Base-by-base conservation (phyloP, 2,329 filamentous ascomycete genomes). In the Ophiocordyceps camponoti-rufipedis region DNA sequence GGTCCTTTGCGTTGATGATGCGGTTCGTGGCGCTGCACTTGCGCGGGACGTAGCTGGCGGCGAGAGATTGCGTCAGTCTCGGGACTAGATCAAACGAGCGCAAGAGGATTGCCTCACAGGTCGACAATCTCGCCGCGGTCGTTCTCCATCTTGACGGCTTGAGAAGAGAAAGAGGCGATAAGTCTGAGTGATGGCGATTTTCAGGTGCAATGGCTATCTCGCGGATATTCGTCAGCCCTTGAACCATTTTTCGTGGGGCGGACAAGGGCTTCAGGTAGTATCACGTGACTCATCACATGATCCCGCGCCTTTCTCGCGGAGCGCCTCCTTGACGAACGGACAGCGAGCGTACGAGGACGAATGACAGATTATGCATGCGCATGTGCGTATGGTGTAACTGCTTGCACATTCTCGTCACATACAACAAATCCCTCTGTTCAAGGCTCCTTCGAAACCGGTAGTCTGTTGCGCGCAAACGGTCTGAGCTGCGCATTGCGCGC, bases 1-100 rank as follows among this genome's bases (percentile, higher is more conserved):
- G 91, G 74, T 98, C 91, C 77, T 96, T 95, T 76, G 91, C 87
- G 78, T 95, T 95, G 82, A 98, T 96, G 78, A 96, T 95, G 74
- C 91, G 86, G 85, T 94, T 93, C 70, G 89, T 94, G 61, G 88
- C 88, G 70, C 79, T 86, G 85, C 89, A 96, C 78, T 95, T 96
- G 78, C 89, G 86, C 68, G 87, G 87, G 77, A 94, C 85, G 81
- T 94, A 94, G 69, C 86, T 93, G 65, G 48, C 47, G 51, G 40
- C 35, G 29, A 32, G 29, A 33, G 32, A 23, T 14, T 38, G 14
- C 16, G 28, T 41, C 23, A 45, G 44, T 19, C 29, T 41, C 39
- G 9, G 18, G 11, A 2, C n/a, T 14, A 9, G 28, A 28, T 13
- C 5, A 10, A 23, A 28, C 40, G 19, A 23, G 23, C 23, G 23